phyloP scores from a whole-genome alignment of 208 protist species.

The Wallacemonas sp. region DNA sequence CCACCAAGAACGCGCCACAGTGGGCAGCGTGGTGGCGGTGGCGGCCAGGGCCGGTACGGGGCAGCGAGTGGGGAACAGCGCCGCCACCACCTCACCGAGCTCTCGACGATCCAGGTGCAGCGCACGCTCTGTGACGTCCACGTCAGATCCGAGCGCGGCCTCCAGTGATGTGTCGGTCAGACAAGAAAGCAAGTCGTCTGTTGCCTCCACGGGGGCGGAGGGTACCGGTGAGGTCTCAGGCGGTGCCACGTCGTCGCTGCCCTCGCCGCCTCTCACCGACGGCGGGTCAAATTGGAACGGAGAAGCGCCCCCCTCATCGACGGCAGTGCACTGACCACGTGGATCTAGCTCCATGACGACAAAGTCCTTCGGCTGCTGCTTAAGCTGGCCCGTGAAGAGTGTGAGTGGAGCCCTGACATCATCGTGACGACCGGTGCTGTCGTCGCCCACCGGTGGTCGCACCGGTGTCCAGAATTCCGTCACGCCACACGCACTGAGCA shows the following conservation, averaged over 20 bases:
- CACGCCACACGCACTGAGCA: conserved; percentile 76
- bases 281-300: neutral
- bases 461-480: conserved; percentile 21
- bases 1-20: conserved; percentile 1
- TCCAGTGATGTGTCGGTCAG: neutral
- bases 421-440: too few species aligned
- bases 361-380: conserved; percentile 64
- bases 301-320: neutral
- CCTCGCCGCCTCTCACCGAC: neutral
- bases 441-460: neutral
- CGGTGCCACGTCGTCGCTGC: neutral
- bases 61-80: neutral
- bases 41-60: neutral
- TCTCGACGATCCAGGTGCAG: neutral
- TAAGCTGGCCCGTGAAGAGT: conserved; percentile 36
- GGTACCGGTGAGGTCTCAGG: too few species aligned
- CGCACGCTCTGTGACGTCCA: neutral
- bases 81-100: neutral
- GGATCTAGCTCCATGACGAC: conserved; percentile 76
- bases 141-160: neutral
- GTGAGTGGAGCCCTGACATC: too few species aligned
- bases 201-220: too few species aligned
- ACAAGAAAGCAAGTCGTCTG: neutral
- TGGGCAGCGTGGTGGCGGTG: neutral
- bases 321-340: conserved; percentile 47